These are phyloP conservation scores for Nicotiana attenuata DNA, from an alignment of 257 asterid genomes.

Conservation along the genomic window DNA sequence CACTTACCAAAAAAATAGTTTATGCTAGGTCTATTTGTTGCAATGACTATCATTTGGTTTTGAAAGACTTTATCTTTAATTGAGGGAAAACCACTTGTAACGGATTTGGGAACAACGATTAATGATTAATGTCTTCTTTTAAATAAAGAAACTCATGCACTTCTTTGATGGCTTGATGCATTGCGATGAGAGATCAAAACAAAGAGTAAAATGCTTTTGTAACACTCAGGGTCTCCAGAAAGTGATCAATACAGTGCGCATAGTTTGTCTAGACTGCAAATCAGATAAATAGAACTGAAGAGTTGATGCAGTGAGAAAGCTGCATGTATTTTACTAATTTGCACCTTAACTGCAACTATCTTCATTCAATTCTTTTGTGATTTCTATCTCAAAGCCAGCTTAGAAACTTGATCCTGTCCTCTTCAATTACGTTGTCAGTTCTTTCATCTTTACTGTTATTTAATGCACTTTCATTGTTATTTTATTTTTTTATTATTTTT, in stretches of 20 bases:
- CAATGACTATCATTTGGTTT: background rate
- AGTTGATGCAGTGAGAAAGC: background rate
- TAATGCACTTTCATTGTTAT: background rate
- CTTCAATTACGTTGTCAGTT: background rate
- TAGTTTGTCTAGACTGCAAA: background rate
- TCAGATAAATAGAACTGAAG: background rate
- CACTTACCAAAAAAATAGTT: background rate
- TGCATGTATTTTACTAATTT: background rate
- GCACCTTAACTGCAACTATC: background rate
- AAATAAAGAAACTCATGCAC: background rate
- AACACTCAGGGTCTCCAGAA: background rate
- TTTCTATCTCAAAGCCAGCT: slow-evolving; percentile 1
- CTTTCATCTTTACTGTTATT: background rate
- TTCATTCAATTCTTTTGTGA: background rate
- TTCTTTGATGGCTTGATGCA: slow-evolving; percentile 1
- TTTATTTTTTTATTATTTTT: background rate
- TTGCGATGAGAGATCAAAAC: background rate
- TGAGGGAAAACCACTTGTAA: background rate
- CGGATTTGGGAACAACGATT: background rate
- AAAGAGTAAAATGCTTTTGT: background rate
- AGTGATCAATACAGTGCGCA: background rate
- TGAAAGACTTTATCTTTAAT: background rate
- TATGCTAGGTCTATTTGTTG: background rate
- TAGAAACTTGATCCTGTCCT: background rate
- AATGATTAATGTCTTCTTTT: background rate